A percentile compares a stretch with the other conserved stretches of the same genome.
Evolutionary conservation across 805 yeast species (phyloP).

Genomic region (Kuraishia cidri): DNA sequence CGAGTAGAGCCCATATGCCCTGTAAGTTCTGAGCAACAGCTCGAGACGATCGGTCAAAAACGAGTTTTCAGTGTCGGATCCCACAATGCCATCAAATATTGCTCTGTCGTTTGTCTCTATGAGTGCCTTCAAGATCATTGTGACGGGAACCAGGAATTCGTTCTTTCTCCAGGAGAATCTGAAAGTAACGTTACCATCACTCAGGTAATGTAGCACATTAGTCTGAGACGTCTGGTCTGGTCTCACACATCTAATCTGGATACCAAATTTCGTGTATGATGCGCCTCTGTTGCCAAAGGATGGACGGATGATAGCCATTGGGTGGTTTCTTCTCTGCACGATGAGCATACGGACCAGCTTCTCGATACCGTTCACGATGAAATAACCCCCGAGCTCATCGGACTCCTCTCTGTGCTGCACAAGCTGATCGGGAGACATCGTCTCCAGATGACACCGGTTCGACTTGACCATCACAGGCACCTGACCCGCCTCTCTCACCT

Average conservation of each 20-base stretch:
- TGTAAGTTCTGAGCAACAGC: slow-evolving; percentile 80
- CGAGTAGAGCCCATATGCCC: slow-evolving; percentile 68
- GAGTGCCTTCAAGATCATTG: slow-evolving; percentile 87
- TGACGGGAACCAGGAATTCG: slow-evolving; percentile 88
- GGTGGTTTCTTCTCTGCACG: slow-evolving; percentile 96
- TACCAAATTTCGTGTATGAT: slow-evolving; percentile 80
- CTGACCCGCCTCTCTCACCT: slow-evolving; percentile 84
- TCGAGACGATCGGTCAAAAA: slow-evolving; percentile 98
- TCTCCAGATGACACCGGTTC: slow-evolving; percentile 86
- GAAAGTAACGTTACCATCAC: slow-evolving; percentile 93
- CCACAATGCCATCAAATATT: slow-evolving; percentile 93
- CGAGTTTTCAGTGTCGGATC: slow-evolving; percentile 78
- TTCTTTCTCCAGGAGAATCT: slow-evolving; percentile 96
- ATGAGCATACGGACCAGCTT: slow-evolving; percentile 94
- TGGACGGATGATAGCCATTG: slow-evolving; percentile 95
- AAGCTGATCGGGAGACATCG: slow-evolving; percentile 73
- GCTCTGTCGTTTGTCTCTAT: slow-evolving; percentile 89
- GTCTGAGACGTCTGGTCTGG: slow-evolving; percentile 98
- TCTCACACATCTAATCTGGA: slow-evolving; percentile 88
- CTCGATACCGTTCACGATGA: slow-evolving; percentile 93
- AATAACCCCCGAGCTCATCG: slow-evolving; percentile 96
- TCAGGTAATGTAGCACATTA: slow-evolving; percentile 91
- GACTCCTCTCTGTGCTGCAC: slow-evolving; percentile 79
- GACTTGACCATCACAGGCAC: slow-evolving; percentile 87
- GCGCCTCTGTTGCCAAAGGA: slow-evolving; percentile 93